These are phyloP conservation scores for Backusella luteola DNA, from an alignment of 192 early-diverging fungal genomes.

Conservation along the genomic window DNA sequence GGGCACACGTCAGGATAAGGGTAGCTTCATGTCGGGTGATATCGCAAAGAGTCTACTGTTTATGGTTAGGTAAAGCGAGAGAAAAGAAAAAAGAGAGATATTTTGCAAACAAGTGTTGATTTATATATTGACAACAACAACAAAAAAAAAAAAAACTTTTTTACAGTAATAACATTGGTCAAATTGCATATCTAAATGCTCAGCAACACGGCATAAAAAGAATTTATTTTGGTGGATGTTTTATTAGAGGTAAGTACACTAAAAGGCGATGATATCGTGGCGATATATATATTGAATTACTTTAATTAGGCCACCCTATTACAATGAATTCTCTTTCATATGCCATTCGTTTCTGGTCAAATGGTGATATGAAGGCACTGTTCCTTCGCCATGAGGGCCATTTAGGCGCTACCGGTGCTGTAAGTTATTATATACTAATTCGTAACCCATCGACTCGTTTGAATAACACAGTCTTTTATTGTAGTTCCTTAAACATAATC, in stretches of 20 bases:
- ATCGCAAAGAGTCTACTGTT: slow-evolving; percentile 87
- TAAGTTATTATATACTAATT: slow-evolving; percentile 8
- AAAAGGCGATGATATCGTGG: background rate
- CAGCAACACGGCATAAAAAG: slow-evolving; percentile 81
- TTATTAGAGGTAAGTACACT: slow-evolving; percentile 71
- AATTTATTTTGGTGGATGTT: slow-evolving; percentile 98
- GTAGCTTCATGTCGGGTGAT: slow-evolving; percentile 72
- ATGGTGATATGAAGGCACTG: slow-evolving; percentile 89
- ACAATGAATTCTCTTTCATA: slow-evolving; percentile 98
- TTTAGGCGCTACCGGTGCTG: slow-evolving; percentile 90
- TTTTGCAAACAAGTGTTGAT: background rate
- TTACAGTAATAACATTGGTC: slow-evolving; percentile 94
- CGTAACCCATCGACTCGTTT: background rate
- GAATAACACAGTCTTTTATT: background rate
- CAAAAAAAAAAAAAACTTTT: background rate
- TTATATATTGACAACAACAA: background rate
- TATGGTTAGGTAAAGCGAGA: slow-evolving; percentile 83
- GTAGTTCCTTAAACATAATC: slow-evolving; percentile 57
- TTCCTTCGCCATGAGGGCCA: slow-evolving; percentile 98
- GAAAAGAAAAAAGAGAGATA: too few relatives aligned
- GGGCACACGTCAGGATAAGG: slow-evolving; percentile 52
- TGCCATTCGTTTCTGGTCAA: slow-evolving; percentile 97
- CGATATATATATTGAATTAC: background rate
- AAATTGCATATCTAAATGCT: slow-evolving; percentile 97
- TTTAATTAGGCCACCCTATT: slow-evolving; percentile 72